A percentile compares a stretch with the other conserved stretches of the same genome.
Evolutionary conservation across 208 protist genomes (phyloP).

Genomic region (Leishmania mexicana): DNA sequence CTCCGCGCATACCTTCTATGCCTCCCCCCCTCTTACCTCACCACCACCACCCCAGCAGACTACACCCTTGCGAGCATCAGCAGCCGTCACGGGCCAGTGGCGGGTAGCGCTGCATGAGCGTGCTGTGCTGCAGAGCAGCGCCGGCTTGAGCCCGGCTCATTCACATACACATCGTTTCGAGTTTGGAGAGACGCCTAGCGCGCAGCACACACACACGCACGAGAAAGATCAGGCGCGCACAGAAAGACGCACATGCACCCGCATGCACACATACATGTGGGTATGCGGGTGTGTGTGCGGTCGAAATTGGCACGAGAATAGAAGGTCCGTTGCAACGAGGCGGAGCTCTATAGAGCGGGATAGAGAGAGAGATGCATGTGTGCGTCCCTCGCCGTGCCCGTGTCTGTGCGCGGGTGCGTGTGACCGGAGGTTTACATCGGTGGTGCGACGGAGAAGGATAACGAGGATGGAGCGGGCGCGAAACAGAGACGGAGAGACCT

Average conservation of each 20-base stretch:
- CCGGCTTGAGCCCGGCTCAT: neutral
- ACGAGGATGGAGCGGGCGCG: neutral
- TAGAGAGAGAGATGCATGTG: too few species aligned
- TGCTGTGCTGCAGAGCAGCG: neutral
- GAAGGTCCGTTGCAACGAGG: too few species aligned
- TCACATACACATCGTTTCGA: neutral
- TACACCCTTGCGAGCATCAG: neutral
- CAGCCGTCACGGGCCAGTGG: neutral
- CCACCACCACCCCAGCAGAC: neutral
- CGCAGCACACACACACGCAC: neutral
- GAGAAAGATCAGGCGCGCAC: neutral
- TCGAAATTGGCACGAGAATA: neutral
- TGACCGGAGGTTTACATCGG: neutral
- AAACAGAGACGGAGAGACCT: neutral
- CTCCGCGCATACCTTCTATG: neutral
- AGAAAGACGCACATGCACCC: neutral
- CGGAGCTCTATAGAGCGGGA: too few species aligned
- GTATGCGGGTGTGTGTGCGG: neutral
- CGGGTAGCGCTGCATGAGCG: neutral
- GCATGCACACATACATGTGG: neutral
- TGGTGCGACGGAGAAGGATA: neutral
- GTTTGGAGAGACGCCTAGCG: neutral
- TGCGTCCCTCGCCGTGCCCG: too few species aligned
- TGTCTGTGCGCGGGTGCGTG: too few species aligned
- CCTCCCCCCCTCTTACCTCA: neutral